Evolutionary conservation across 495 filamentous ascomycete species (phyloP), one percentile per base, ranked within the genome.

Genomic region (Hamigera avellanea): DNA sequence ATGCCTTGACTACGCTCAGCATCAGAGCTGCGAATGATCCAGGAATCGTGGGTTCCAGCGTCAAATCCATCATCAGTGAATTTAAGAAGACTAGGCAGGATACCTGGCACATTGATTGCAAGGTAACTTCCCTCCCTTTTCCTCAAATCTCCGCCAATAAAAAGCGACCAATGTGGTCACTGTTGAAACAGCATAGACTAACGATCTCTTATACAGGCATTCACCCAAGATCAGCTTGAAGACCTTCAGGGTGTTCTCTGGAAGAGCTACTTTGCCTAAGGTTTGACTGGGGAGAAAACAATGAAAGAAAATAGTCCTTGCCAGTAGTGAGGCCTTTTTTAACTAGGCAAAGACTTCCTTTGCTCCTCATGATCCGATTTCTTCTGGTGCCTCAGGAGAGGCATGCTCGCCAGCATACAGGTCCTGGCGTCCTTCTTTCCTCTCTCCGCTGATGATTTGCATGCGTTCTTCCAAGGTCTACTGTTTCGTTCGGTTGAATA

Each of bases 21-120:
- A 74, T 76, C 36, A 78, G 81, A 31, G 86, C 91, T 26, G 86
- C 88, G 10, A 83, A 70, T 35, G 91, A 96, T 49, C 81, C 85
- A 0, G 91, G 91, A 0, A 81, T 91, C 42, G 88, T 99, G 35
- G 93, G 93, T 5, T 93, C 93, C 54, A 94, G 91, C 43, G 91
- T 93, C n/a, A 99, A 99, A 71, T 75, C 70, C 14, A 87, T 94
- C 8, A 67, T 99, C 43, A 86, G 86, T 31, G 91, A 99, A 46
- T 99, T 99, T 58, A 99, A 99, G 65, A 99, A 96, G 73, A 96
- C 93, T 33, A 80, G 91, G 57, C 93, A 96, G 61, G 91, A 99
- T 70, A 99, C 89, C 46, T 99, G 91, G 91, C 78, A 83, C 50
- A 86, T 93, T 29, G 91, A 99, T 70, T 80, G 93, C 39, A 96